Percentiles rank a stretch among this genome's conserved stretches.
Conservation (phyloP, 148 eudicot species). For the Polygonum maritimum region DNA sequence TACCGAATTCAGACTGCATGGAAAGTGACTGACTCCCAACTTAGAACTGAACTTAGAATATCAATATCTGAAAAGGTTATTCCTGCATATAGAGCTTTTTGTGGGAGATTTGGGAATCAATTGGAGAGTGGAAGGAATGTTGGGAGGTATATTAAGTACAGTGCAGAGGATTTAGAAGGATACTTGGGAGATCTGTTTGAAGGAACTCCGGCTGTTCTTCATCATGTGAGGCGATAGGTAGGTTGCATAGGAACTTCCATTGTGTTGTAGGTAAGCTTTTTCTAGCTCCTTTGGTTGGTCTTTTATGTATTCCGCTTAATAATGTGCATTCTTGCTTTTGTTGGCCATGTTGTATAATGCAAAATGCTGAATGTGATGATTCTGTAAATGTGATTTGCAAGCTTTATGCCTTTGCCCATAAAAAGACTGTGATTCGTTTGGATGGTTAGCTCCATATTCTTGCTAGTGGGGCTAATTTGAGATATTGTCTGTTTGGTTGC, state of each 20-base stretch:
- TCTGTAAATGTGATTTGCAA: slow-evolving; percentile 45
- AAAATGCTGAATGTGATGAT: slow-evolving; percentile 54
- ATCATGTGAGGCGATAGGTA: slow-evolving; percentile 69
- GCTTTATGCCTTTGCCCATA: not conserved
- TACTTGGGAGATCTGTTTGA: slow-evolving; percentile 76
- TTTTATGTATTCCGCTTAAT: slow-evolving; percentile 24
- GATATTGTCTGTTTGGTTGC: too few relatives aligned
- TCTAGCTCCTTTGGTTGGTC: slow-evolving; percentile 21
- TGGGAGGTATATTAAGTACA: slow-evolving; percentile 86
- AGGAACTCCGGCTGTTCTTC: slow-evolving; percentile 63
- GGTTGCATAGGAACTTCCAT: slow-evolving; percentile 28
- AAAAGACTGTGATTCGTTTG: not conserved
- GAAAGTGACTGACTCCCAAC: slow-evolving; percentile 91
- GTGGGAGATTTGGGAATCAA: slow-evolving; percentile 77
- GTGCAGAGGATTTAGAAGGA: slow-evolving; percentile 81
- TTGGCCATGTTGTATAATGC: slow-evolving; percentile 26
- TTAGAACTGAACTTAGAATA: slow-evolving; percentile 78
- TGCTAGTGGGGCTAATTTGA: not conserved
- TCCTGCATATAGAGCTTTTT: slow-evolving; percentile 79
- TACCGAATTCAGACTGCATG: slow-evolving; percentile 78
- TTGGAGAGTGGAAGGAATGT: slow-evolving; percentile 71
- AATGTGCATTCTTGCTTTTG: slow-evolving; percentile 21
- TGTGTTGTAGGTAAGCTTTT: slow-evolving; percentile 37
- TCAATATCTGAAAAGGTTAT: slow-evolving; percentile 81
- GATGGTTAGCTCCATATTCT: not conserved